These are phyloP conservation scores for Striga hermonthica DNA, from an alignment of 305 asterid species.

Conservation along the genomic window DNA sequence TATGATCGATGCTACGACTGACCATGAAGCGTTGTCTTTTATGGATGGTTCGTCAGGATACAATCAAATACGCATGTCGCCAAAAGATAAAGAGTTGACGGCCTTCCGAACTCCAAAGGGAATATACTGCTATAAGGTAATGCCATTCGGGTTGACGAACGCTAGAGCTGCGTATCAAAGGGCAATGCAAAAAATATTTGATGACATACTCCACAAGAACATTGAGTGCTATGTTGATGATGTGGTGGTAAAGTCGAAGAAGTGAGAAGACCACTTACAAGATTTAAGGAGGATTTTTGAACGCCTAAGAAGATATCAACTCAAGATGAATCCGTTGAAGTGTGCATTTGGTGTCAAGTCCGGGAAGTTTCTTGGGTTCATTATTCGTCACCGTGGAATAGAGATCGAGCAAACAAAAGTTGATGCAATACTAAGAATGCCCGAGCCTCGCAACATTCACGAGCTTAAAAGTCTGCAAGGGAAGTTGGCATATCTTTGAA, in stretches of 20 bases:
- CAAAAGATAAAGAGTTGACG: neutral
- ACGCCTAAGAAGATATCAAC: neutral
- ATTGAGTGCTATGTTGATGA: neutral
- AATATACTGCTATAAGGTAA: neutral
- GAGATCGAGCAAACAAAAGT: neutral
- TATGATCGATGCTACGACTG: neutral
- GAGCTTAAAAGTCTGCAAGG: neutral
- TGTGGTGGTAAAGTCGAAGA: neutral
- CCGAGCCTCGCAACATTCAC: neutral
- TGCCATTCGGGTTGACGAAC: neutral
- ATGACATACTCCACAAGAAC: neutral
- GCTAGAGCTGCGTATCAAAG: neutral
- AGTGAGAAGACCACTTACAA: neutral
- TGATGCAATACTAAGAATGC: neutral
- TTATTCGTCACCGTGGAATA: neutral
- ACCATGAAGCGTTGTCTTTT: neutral
- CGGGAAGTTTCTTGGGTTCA: neutral
- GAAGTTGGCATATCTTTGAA: neutral
- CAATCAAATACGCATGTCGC: neutral
- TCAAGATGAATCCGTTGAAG: neutral
- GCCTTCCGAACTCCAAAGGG: neutral
- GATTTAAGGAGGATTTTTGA: neutral
- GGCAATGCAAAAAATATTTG: neutral
- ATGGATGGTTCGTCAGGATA: neutral
- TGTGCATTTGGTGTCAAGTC: neutral